A percentile compares a stretch with the other conserved stretches of the same genome.
Evolutionary conservation across 495 filamentous ascomycete genomes (phyloP).

Genomic region (Xylaria venustula): DNA sequence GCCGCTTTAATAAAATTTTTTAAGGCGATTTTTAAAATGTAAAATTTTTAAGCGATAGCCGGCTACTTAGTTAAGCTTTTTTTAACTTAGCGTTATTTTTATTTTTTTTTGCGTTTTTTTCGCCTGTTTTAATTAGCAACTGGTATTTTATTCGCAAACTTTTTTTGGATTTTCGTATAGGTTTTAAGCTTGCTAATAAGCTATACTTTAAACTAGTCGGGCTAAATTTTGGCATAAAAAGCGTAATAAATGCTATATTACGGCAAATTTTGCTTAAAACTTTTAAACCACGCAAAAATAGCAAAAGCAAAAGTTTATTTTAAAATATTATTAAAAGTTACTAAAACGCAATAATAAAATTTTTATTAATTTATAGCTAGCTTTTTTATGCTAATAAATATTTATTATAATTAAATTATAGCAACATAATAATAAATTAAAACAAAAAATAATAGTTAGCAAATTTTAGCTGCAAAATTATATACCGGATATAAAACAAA

Average conservation of each 20-base stretch:
- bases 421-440: too few species aligned
- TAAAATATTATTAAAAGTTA: too few species aligned
- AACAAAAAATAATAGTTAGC: not conserved
- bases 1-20: not conserved
- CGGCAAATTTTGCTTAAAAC: not conserved
- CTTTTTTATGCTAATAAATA: too few species aligned
- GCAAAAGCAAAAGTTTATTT: not conserved
- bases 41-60: not conserved
- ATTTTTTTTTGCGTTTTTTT: not conserved
- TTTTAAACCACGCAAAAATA: not conserved
- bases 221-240: not conserved
- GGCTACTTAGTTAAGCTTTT: not conserved
- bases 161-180: not conserved
- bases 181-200: not conserved
- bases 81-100: not conserved
- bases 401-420: too few species aligned
- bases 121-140: not conserved
- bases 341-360: too few species aligned
- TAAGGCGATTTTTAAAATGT: not conserved
- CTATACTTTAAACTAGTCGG: not conserved
- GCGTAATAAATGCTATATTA: not conserved
- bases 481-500: too few species aligned
- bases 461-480: not conserved
- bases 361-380: too few species aligned
- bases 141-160: not conserved